Evolutionary conservation across 441 rosid species (phyloP).

Genomic region (Erysimum pusillum): DNA sequence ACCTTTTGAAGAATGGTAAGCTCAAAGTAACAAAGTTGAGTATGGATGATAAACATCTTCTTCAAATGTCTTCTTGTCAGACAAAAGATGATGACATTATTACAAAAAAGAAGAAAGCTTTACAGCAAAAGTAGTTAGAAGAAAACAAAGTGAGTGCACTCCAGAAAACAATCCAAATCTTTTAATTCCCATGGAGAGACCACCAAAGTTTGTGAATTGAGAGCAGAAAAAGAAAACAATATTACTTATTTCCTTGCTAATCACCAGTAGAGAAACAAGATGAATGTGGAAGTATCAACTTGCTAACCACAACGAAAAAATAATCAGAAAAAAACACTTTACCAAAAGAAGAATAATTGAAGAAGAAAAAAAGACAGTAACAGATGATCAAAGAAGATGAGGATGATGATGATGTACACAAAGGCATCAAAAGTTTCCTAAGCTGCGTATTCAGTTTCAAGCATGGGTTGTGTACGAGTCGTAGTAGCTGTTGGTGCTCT

Average conservation of each 20-base stretch:
- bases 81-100: conserved; percentile 37
- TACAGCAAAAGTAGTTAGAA: conserved; percentile 49
- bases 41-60: conserved; percentile 10
- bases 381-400: conserved; percentile 32
- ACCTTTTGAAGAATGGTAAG: conserved; percentile 13
- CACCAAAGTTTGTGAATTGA: conserved; percentile 43
- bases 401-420: conserved; percentile 36
- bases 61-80: conserved; percentile 28
- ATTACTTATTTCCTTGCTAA: conserved; percentile 46
- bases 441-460: conserved; percentile 88
- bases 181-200: conserved; percentile 19
- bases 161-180: conserved; percentile 46
- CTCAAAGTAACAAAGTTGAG: conserved; percentile 23
- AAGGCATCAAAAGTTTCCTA: conserved; percentile 44
- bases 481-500: conserved; percentile 82
- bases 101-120: conserved; percentile 36
- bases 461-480: conserved; percentile 87
- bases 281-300: conserved; percentile 43
- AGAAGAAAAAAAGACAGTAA: conserved; percentile 46
- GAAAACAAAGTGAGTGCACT: conserved; percentile 42
- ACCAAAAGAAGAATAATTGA: conserved; percentile 48
- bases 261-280: conserved; percentile 47
- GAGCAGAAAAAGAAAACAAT: conserved; percentile 35
- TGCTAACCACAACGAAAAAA: conserved; percentile 45
- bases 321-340: conserved; percentile 46